Conservation (phyloP, 257 asterid genomes). For the Linderniella brevidens region DNA sequence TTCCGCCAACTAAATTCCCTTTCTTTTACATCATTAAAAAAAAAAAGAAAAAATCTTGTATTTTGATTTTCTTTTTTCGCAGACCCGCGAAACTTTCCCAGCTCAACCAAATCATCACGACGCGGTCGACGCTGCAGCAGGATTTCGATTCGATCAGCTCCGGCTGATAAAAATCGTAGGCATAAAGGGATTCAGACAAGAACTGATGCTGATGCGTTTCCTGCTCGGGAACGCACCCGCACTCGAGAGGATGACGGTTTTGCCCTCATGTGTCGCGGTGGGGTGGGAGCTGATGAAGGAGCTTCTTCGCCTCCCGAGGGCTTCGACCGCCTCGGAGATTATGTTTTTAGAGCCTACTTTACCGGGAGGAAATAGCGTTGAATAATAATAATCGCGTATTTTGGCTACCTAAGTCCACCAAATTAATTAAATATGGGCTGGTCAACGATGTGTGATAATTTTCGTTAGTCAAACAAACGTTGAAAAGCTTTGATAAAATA, state of each 20-base stretch:
- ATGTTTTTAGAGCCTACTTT: slow-evolving; percentile 53
- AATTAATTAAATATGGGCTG: no score
- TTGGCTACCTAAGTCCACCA: no score
- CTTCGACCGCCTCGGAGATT: slow-evolving; percentile 62
- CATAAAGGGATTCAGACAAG: slow-evolving; percentile 51
- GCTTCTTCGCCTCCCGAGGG: slow-evolving; percentile 66
- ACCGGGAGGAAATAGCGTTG: no score
- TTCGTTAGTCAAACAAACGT: no score
- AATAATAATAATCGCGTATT: no score
- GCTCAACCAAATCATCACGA: slow-evolving; percentile 11
- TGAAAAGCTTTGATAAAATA: no score
- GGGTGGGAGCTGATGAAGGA: slow-evolving; percentile 72
- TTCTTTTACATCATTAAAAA: background rate
- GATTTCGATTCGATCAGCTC: slow-evolving; percentile 34
- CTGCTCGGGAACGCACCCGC: slow-evolving; percentile 54
- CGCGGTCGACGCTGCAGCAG: slow-evolving; percentile 26
- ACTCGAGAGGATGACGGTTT: slow-evolving; percentile 71
- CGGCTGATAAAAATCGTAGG: slow-evolving; percentile 49
- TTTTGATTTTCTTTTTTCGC: slow-evolving; percentile 65
- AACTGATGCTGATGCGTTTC: slow-evolving; percentile 56
- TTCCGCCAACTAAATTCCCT: background rate
- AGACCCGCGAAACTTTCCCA: slow-evolving; percentile 32
- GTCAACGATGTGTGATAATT: no score
- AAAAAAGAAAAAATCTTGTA: no score
- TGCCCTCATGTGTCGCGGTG: slow-evolving; percentile 41